Conservation (phyloP, 2,329 filamentous ascomycete species). For the Aspergillus fructus region DNA sequence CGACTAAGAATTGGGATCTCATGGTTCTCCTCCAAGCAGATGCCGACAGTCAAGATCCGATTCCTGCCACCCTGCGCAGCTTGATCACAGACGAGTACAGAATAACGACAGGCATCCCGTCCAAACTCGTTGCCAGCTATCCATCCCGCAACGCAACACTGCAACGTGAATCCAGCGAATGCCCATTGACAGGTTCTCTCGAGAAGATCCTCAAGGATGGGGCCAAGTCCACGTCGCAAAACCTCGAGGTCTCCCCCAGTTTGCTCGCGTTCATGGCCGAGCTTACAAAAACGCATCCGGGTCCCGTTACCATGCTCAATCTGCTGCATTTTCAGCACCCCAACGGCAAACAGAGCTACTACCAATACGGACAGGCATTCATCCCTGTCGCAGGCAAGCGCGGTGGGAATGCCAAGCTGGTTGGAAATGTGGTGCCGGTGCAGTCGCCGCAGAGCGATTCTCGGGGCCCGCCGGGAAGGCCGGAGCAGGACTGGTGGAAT, state of each 20-base stretch:
- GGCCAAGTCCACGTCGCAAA: conserved; percentile 42
- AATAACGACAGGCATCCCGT: conserved; percentile 35
- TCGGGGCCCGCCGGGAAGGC: conserved; percentile 19
- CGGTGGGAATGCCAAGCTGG: conserved; percentile 61
- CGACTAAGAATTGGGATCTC: conserved; percentile 35
- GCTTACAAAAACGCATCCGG: conserved; percentile 32
- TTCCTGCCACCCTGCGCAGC: conserved; percentile 20
- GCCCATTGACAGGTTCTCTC: conserved; percentile 29
- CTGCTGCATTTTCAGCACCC: conserved; percentile 56
- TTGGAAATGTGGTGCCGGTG: conserved; percentile 54
- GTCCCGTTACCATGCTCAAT: conserved; percentile 63
- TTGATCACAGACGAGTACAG: conserved; percentile 31
- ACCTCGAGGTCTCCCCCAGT: conserved; percentile 55
- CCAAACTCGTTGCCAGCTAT: conserved; percentile 33
- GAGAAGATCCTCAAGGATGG: conserved; percentile 13
- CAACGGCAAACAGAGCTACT: conserved; percentile 54
- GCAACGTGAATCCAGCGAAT: conserved; percentile 16
- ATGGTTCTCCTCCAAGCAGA: conserved; percentile 31
- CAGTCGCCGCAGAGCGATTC: conserved; percentile 20
- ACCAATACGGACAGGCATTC: conserved; percentile 53
- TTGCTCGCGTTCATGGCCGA: conserved; percentile 51
- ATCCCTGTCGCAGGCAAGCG: conserved; percentile 50
- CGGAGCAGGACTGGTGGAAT: conserved; percentile 52
- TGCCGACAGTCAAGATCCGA: conserved; percentile 12
- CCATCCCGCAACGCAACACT: conserved; percentile 23